phyloP scores from a whole-genome alignment of 495 filamentous ascomycete species.

The Penicillium pulvis region DNA sequence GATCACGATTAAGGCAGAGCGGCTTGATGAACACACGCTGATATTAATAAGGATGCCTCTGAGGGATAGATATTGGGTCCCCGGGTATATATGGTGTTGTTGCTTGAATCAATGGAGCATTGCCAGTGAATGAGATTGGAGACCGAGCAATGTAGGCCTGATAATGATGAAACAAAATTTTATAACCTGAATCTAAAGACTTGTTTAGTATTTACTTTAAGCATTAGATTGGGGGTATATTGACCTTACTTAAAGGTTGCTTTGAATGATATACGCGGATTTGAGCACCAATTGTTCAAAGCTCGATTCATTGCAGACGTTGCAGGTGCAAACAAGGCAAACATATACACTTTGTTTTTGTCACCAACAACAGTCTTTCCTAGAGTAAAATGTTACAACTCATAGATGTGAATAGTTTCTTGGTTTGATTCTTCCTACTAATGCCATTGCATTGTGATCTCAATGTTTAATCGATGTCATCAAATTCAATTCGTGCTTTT shows the following conservation, averaged over 20 bases:
- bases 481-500: background rate
- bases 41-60: background rate
- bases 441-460: background rate
- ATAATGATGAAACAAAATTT: background rate
- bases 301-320: conserved; percentile 6
- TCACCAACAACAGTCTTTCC: background rate
- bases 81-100: background rate
- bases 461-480: background rate
- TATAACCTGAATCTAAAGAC: background rate
- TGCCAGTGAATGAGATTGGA: background rate
- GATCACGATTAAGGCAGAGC: background rate
- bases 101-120: background rate
- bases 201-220: background rate
- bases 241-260: background rate
- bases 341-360: background rate
- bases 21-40: background rate
- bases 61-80: background rate
- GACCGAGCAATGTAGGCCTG: background rate
- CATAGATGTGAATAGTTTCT: background rate
- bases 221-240: background rate
- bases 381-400: background rate
- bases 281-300: background rate
- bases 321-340: conserved; percentile 6
- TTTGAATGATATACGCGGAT: background rate
- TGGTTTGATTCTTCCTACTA: background rate